phyloP scores from a whole-genome alignment of 345 rosid species.

The Isatis tinctoria region DNA sequence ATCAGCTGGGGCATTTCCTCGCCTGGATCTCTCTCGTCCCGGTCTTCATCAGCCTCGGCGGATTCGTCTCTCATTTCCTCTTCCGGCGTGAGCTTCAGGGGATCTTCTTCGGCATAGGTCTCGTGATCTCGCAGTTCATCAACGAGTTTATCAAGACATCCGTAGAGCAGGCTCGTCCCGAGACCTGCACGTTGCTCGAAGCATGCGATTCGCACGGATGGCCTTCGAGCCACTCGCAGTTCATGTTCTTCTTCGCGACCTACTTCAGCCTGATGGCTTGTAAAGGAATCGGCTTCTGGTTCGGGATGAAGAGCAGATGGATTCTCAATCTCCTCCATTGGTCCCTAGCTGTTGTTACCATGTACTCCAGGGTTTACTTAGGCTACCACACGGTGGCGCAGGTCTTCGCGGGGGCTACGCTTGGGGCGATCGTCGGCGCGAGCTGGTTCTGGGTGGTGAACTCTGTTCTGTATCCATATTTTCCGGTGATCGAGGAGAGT shows the following conservation, averaged over 20 bases:
- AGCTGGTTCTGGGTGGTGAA: constrained; percentile 87
- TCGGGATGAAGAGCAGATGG: constrained; percentile 46
- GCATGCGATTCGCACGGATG: constrained; percentile 97
- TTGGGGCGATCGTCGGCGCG: constrained; percentile 62
- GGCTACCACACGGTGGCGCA: constrained; percentile 88
- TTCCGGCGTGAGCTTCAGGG: constrained; percentile 93
- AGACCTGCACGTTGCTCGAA: constrained; percentile 73
- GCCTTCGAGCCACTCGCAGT: constrained; percentile 95
- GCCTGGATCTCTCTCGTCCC: constrained; percentile 94
- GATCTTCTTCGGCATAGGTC: constrained; percentile 84
- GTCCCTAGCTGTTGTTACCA: constrained; percentile 64
- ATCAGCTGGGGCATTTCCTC: constrained; percentile 73
- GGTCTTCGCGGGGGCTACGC: constrained; percentile 73
- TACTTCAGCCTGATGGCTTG: constrained; percentile 54
- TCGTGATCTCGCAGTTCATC: constrained; percentile 72
- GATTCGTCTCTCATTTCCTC: constrained; percentile 83
- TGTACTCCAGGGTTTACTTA: constrained; percentile 90
- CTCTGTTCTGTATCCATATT: constrained; percentile 40
- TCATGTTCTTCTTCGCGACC: constrained; percentile 82
- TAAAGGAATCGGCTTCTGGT: constrained; percentile 61
- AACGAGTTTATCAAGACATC: constrained; percentile 62
- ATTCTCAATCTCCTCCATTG: constrained; percentile 44
- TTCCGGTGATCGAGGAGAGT: constrained; percentile 80
- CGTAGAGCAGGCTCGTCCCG: constrained; percentile 89
- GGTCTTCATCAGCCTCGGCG: constrained; percentile 82